Percentiles rank a stretch among this genome's conserved stretches.
phyloP scores from a whole-genome alignment of 2,329 filamentous ascomycete genomes.

The Beauveria medogensis region DNA sequence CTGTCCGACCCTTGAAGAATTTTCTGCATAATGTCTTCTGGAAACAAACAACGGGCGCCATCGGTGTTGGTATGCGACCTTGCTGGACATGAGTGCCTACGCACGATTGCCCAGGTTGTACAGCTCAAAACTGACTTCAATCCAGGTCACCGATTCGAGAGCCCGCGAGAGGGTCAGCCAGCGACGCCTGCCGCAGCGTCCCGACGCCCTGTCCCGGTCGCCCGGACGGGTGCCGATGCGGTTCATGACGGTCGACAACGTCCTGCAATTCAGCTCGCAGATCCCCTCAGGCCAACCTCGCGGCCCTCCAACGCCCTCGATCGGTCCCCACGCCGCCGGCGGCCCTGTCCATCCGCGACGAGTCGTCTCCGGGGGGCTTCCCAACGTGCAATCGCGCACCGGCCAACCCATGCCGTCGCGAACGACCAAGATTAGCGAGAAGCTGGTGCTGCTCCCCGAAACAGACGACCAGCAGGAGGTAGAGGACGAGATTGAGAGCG shows the following conservation, averaged over 20 bases:
- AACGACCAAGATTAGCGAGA: constrained; percentile 91
- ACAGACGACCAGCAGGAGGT: constrained; percentile 48
- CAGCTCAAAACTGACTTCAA: constrained; percentile 12
- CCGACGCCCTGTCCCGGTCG: constrained; percentile 23
- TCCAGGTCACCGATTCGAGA: constrained; percentile 30
- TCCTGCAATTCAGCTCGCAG: constrained; percentile 87
- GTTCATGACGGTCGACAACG: constrained; percentile 86
- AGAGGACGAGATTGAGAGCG: constrained; percentile 52
- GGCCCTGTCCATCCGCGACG: constrained; percentile 18
- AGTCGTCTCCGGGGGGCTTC: constrained; percentile 30
- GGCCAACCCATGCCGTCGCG: constrained; percentile 66
- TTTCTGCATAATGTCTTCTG: constrained; percentile 9
- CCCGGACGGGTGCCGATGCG: constrained; percentile 46
- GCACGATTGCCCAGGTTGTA: not conserved
- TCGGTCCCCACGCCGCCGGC: constrained; percentile 17
- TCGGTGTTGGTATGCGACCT: constrained; percentile 12
- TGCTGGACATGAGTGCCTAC: not conserved
- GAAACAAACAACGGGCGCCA: constrained; percentile 10
- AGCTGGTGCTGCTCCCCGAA: constrained; percentile 89
- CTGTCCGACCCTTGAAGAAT: not conserved
- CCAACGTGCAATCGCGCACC: constrained; percentile 33
- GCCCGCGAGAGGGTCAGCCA: constrained; percentile 26
- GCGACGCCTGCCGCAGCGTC: constrained; percentile 25
- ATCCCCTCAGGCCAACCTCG: constrained; percentile 92
- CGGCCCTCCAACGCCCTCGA: constrained; percentile 50